Percentiles rank a stretch among this genome's conserved stretches.
phyloP scores from a whole-genome alignment of 2,329 filamentous ascomycete genomes.

The Cercospora sp. region DNA sequence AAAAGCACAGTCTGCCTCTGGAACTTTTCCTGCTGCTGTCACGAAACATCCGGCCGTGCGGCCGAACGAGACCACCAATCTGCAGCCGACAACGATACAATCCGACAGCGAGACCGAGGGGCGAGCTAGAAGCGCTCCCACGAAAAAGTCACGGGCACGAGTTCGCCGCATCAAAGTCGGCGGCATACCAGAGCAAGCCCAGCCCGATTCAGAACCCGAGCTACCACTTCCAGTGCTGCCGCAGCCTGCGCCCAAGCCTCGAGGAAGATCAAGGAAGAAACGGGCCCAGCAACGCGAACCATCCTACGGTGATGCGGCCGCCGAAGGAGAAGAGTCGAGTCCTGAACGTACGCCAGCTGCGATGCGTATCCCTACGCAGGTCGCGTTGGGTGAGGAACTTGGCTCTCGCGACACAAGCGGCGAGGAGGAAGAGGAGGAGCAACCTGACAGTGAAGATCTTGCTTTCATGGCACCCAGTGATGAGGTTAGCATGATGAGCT shows the following conservation, averaged over 20 bases:
- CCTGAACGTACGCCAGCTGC: slow-evolving; percentile 40
- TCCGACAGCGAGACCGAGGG: slow-evolving; percentile 13
- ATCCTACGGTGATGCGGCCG: slow-evolving; percentile 35
- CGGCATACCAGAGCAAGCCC: background rate
- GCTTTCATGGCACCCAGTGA: slow-evolving; percentile 51
- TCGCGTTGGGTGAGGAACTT: slow-evolving; percentile 38
- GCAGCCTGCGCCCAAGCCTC: slow-evolving; percentile 17
- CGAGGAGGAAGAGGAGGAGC: slow-evolving; percentile 46
- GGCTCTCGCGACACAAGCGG: slow-evolving; percentile 49
- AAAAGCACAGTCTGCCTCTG: background rate
- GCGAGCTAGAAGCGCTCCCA: background rate
- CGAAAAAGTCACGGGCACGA: slow-evolving; percentile 22
- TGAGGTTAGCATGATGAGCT: slow-evolving; percentile 36
- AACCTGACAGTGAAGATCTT: slow-evolving; percentile 48
- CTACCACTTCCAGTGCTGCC: slow-evolving; percentile 8
- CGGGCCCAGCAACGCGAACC: slow-evolving; percentile 18
- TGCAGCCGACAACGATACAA: background rate
- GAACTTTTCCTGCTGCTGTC: background rate
- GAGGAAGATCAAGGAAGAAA: slow-evolving; percentile 28
- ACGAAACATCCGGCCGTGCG: background rate
- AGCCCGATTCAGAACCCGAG: slow-evolving; percentile 20
- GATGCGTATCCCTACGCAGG: slow-evolving; percentile 39
- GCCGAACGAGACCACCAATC: background rate
- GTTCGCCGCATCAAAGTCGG: slow-evolving; percentile 12
- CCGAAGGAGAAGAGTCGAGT: slow-evolving; percentile 38